phyloP scores from a whole-genome alignment of 495 filamentous ascomycete genomes.

The Penicillium crystallinum region DNA sequence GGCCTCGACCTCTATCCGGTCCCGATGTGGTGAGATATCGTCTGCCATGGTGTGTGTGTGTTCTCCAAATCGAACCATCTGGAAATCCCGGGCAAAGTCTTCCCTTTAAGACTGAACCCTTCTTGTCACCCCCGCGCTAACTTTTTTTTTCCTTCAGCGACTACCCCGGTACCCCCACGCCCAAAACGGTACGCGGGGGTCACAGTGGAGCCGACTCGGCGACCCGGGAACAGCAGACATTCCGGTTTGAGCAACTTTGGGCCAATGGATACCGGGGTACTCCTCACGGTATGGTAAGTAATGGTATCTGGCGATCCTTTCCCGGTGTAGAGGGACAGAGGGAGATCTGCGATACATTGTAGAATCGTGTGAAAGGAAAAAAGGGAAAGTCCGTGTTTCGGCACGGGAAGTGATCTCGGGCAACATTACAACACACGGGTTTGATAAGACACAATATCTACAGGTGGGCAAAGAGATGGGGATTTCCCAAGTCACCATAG shows the following conservation, averaged over 20 bases:
- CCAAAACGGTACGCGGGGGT: constrained; percentile 4
- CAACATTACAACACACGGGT: no score
- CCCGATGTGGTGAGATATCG: constrained; percentile 14
- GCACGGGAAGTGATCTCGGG: not conserved
- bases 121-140: constrained; percentile 3
- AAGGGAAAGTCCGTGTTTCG: not conserved
- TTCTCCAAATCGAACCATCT: constrained; percentile 3
- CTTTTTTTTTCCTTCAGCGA: not conserved
- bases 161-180: constrained; percentile 10
- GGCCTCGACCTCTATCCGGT: constrained; percentile 15
- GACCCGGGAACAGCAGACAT: not conserved
- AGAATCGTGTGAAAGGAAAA: not conserved
- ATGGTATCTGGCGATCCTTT: not conserved
- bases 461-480: no score
- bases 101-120: not conserved
- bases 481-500: no score
- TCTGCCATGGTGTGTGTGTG: constrained; percentile 14
- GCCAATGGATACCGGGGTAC: no score
- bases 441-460: no score
- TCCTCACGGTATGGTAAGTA: no score
- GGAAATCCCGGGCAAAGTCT: not conserved
- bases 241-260: not conserved
- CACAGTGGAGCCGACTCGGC: constrained; percentile 1
- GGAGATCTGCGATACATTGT: no score
- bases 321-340: not conserved